A percentile compares a stretch with the other conserved stretches of the same genome.
phyloP scores from a whole-genome alignment of 257 asterid species.

The Nicotiana tabacum region DNA sequence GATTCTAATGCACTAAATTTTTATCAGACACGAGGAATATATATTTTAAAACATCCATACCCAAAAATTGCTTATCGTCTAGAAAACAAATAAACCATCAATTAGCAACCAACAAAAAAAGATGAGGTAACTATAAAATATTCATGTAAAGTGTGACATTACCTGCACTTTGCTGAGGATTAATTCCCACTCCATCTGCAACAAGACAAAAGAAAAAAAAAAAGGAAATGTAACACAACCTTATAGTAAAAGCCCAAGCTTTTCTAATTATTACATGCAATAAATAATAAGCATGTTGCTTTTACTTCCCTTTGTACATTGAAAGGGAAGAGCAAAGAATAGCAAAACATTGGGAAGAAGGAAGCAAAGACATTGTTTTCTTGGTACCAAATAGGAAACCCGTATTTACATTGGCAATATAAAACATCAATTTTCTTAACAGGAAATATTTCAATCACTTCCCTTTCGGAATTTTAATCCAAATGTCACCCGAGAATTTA shows the following conservation, averaged over 20 bases:
- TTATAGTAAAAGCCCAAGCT: neutral
- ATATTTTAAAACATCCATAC: neutral
- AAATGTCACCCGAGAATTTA: neutral
- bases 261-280: neutral
- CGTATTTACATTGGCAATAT: neutral
- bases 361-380: neutral
- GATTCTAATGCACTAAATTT: neutral
- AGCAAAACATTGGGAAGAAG: neutral
- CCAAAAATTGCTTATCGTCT: neutral
- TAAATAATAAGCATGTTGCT: neutral
- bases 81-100: neutral
- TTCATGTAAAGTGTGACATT: conserved; percentile 10
- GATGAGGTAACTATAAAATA: neutral
- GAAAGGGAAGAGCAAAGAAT: neutral
- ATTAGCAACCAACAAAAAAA: neutral
- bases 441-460: neutral
- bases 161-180: conserved; percentile 99
- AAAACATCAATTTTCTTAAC: neutral
- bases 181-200: conserved; percentile 95
- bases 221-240: neutral
- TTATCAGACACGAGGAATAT: neutral
- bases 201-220: neutral
- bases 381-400: neutral
- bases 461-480: neutral
- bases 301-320: neutral